Conservation (phyloP, 805 yeast species). For the Saturnispora kantuleensis region DNA sequence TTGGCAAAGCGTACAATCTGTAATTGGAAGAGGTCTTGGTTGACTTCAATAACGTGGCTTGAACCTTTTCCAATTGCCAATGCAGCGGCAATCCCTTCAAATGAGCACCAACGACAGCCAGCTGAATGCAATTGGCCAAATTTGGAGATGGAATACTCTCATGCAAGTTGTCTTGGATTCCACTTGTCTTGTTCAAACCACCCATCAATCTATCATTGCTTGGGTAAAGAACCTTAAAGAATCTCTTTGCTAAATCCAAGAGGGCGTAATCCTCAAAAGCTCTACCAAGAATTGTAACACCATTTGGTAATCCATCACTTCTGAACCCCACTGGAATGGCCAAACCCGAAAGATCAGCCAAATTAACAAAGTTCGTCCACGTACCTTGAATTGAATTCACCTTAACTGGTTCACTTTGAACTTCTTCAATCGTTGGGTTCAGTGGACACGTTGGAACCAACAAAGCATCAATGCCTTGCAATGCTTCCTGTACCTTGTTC, state of each 20-base stretch:
- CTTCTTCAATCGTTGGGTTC: constrained; percentile 71
- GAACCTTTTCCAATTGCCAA: constrained; percentile 85
- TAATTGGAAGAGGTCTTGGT: constrained; percentile 67
- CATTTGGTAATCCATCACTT: constrained; percentile 80
- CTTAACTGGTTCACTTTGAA: constrained; percentile 65
- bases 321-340: constrained; percentile 89
- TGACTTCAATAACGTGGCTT: constrained; percentile 57
- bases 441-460: constrained; percentile 92
- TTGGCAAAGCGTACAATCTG: constrained; percentile 73
- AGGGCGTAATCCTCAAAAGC: constrained; percentile 86
- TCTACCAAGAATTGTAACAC: constrained; percentile 74
- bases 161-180: constrained; percentile 36
- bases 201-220: constrained; percentile 49
- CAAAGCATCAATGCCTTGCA: constrained; percentile 59
- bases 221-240: constrained; percentile 40
- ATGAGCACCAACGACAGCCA: constrained; percentile 97
- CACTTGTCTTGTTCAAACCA: constrained; percentile 19
- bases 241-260: constrained; percentile 70
- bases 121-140: constrained; percentile 37
- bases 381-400: constrained; percentile 92
- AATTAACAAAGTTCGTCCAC: constrained; percentile 94
- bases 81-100: constrained; percentile 79
- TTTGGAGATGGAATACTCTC: constrained; percentile 35
- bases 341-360: constrained; percentile 86
- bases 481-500: constrained; percentile 46